Evolutionary conservation across 2,329 filamentous ascomycete genomes (phyloP), one percentile per base, ranked within the genome.

Genomic region (Diaporthe citrichinensis): DNA sequence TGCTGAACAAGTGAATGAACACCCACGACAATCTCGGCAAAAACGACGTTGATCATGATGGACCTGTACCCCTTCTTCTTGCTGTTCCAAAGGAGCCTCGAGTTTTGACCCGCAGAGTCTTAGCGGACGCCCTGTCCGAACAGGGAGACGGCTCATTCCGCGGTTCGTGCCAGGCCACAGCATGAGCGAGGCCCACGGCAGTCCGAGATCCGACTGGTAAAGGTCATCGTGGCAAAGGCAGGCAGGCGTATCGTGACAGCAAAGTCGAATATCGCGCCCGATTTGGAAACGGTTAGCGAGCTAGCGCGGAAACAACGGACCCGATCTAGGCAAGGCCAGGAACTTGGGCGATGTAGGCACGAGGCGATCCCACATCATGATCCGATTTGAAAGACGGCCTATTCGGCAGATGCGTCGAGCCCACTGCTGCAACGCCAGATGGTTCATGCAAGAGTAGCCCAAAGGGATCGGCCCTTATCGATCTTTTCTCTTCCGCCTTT

Each of bases 271-370:
- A 34, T 72, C 53, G 74, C 46, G 58, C 79, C 80, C 78, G 62
- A 81, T 82, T 78, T 36, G 82, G 82, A 79, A 82, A 76, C 76
- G 78, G 77, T 84, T 82, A 84, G 82, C 82, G 79, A 82, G 80
- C 79, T 74, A 76, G 81, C 79, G 67, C 77, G 79, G 81, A 79
- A 80, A 74, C 57, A 61, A 53, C 62, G 76, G 78, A 79, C 74
- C 62, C 10, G 34, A 51, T 71, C 74, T 53, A 41, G 55, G 28
- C 49, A 49, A 76, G 28, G 55, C 44, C 36, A 67, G 25, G 44
- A 51, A 23, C 36, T 53, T 41, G 44, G 34, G 71, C 28, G 39
- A 49, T 51, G 34, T 58, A 49, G 58, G 58, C 39, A 59, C 36
- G 25, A 55, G 9, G 2, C 34, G 34, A 28, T 34, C 17, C 44